A percentile compares a stretch with the other conserved stretches of the same genome.
phyloP scores from a whole-genome alignment of 768 basidiomycete genomes.

The Jaapia argillacea region DNA sequence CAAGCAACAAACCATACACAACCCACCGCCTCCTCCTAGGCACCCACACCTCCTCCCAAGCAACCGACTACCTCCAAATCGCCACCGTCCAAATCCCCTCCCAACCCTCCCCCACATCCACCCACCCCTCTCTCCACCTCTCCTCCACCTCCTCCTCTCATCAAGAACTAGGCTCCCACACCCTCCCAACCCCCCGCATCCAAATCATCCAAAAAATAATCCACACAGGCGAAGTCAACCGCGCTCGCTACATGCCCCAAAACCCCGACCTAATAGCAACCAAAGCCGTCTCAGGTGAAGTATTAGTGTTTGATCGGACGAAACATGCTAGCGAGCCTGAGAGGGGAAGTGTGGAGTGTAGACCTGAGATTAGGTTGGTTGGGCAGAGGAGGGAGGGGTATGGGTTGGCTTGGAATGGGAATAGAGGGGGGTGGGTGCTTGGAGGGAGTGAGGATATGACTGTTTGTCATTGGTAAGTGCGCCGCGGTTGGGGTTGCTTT shows the following conservation, averaged over 20 bases:
- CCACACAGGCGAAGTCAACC: conserved; percentile 91
- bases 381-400: conserved; percentile 97
- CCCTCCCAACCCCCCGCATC: conserved; percentile 78
- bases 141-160: conserved; percentile 84
- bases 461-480: conserved; percentile 88
- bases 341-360: conserved; percentile 62
- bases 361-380: conserved; percentile 82
- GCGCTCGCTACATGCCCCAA: conserved; percentile 98
- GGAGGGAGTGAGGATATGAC: conserved; percentile 96
- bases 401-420: conserved; percentile 88
- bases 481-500: too few species aligned
- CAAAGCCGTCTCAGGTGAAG: conserved; percentile 85
- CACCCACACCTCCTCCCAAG: conserved; percentile 93
- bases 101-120: too few species aligned
- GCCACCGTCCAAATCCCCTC: conserved; percentile 91
- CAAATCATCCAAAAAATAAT: conserved; percentile 91
- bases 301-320: conserved; percentile 92
- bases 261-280: conserved; percentile 97
- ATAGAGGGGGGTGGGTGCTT: conserved; percentile 74
- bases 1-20: conserved; percentile 88
- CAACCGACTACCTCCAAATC: conserved; percentile 92
- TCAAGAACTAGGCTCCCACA: conserved; percentile 91
- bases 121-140: conserved; percentile 61
- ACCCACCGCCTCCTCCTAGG: conserved; percentile 91
- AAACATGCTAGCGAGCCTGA: conserved; percentile 94